Evolutionary conservation across 2,329 filamentous ascomycete genomes (phyloP).

Genomic region (Diaporthe velutina): DNA sequence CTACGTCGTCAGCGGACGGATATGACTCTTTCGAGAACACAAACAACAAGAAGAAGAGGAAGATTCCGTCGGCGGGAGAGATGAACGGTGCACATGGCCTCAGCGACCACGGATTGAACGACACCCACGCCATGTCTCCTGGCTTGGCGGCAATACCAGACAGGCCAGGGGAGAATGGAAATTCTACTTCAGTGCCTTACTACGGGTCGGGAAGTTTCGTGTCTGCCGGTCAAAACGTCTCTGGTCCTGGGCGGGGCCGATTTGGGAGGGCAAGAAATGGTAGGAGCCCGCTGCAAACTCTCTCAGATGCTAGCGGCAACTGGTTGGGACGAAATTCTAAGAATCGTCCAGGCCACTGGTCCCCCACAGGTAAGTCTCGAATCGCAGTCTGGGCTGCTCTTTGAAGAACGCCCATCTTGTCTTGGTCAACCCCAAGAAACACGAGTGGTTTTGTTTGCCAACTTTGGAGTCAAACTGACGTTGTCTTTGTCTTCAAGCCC

Average conservation of each 20-base stretch:
- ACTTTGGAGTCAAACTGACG: constrained; percentile 42
- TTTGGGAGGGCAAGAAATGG: constrained; percentile 77
- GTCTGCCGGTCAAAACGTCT: constrained; percentile 77
- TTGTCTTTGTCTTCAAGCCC: constrained; percentile 49
- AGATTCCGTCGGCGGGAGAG: constrained; percentile 91
- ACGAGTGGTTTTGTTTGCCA: constrained; percentile 14
- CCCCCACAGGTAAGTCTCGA: constrained; percentile 60
- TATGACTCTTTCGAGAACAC: constrained; percentile 99
- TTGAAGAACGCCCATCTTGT: background rate
- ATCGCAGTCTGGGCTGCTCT: background rate
- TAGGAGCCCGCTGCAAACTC: constrained; percentile 72
- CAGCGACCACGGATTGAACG: constrained; percentile 45
- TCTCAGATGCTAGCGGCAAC: constrained; percentile 69
- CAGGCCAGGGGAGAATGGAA: constrained; percentile 33
- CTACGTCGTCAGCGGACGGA: constrained; percentile 81
- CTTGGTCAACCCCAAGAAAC: background rate
- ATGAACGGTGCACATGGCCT: constrained; percentile 58
- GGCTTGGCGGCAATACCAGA: constrained; percentile 48
- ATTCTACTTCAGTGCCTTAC: constrained; percentile 50
- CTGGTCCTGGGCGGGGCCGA: constrained; percentile 86
- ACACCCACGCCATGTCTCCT: constrained; percentile 46
- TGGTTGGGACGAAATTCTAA: constrained; percentile 66
- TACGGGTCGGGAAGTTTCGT: constrained; percentile 64
- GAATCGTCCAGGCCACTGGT: constrained; percentile 58
- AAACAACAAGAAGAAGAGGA: constrained; percentile 99